Conservation (phyloP, 192 early-diverging fungal genomes). For the Coemansia guatemalensis region DNA sequence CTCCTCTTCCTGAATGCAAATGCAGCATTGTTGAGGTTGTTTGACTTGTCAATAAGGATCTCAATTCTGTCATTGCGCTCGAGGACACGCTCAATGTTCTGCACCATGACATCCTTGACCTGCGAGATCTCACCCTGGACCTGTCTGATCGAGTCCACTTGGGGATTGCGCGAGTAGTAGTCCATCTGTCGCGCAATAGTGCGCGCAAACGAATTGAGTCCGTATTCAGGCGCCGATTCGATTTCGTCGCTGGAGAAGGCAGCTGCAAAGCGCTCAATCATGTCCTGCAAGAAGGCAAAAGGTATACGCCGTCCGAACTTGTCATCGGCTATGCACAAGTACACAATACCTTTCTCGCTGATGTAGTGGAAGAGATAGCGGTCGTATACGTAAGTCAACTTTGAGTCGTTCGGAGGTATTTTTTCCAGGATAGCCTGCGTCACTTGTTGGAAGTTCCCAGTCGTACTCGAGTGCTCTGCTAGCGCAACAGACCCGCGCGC, state of each 20-base stretch:
- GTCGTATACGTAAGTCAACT: slow-evolving; percentile 92
- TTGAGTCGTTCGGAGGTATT: slow-evolving; percentile 87
- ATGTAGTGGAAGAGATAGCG: slow-evolving; percentile 94
- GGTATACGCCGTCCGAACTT: slow-evolving; percentile 75
- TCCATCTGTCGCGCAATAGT: slow-evolving; percentile 85
- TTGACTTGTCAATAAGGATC: slow-evolving; percentile 88
- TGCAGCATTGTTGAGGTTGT: slow-evolving; percentile 80
- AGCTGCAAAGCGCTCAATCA: slow-evolving; percentile 62
- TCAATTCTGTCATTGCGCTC: slow-evolving; percentile 88
- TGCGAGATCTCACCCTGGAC: slow-evolving; percentile 91
- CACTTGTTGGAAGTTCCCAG: slow-evolving; percentile 81
- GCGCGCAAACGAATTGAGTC: slow-evolving; percentile 79
- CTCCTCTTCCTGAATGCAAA: slow-evolving; percentile 87
- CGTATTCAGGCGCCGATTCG: slow-evolving; percentile 64
- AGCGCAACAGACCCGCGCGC: slow-evolving; percentile 75
- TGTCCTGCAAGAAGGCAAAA: slow-evolving; percentile 88
- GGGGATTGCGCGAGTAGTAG: slow-evolving; percentile 68
- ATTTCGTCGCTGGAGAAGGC: slow-evolving; percentile 60
- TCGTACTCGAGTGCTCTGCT: slow-evolving; percentile 77
- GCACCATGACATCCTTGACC: slow-evolving; percentile 92
- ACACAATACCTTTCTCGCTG: slow-evolving; percentile 73
- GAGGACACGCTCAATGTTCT: slow-evolving; percentile 89
- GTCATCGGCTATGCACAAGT: slow-evolving; percentile 85
- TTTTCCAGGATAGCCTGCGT: slow-evolving; percentile 87
- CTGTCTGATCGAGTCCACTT: slow-evolving; percentile 74